These are phyloP conservation scores for Penicillium crustosum DNA, from an alignment of 2,329 filamentous ascomycete species.

Conservation along the genomic window DNA sequence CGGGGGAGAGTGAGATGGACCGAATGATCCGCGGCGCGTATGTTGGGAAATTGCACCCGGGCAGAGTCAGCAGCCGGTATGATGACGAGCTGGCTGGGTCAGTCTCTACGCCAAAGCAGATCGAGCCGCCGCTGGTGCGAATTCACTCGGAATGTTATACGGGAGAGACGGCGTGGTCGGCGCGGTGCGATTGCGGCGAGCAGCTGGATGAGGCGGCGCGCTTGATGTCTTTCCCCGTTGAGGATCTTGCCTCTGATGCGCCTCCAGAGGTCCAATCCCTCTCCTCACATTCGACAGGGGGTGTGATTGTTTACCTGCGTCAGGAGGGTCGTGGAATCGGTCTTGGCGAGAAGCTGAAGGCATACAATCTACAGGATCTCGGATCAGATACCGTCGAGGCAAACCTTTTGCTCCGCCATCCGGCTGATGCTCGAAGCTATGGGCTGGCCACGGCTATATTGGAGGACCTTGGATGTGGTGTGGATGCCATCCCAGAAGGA, in stretches of 20 bases:
- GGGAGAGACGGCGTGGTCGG: constrained; percentile 97
- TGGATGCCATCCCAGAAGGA: constrained; percentile 58
- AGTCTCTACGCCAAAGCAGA: constrained; percentile 19
- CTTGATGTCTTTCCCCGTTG: constrained; percentile 72
- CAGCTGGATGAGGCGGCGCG: constrained; percentile 95
- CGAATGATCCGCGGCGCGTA: constrained; percentile 95
- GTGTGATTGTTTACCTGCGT: constrained; percentile 91
- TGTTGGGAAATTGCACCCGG: constrained; percentile 80
- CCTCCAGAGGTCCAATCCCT: constrained; percentile 28
- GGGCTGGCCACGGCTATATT: constrained; percentile 96
- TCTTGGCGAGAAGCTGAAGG: constrained; percentile 91
- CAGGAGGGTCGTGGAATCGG: constrained; percentile 97
- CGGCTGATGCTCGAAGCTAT: constrained; percentile 91
- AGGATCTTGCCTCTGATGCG: constrained; percentile 32
- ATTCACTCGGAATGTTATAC: constrained; percentile 99
- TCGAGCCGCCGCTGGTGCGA: constrained; percentile 70
- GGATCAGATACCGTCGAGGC: constrained; percentile 98
- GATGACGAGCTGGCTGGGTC: constrained; percentile 40
- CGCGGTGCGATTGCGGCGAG: constrained; percentile 95
- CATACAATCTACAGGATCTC: constrained; percentile 95
- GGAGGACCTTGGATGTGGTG: constrained; percentile 72
- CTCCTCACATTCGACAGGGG: constrained; percentile 62
- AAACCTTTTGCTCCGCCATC: constrained; percentile 85
- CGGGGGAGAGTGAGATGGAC: constrained; percentile 52
- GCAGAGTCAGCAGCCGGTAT: constrained; percentile 72